Conservation (phyloP, 257 asterid genomes). For the Fraxinus quadrangulata region DNA sequence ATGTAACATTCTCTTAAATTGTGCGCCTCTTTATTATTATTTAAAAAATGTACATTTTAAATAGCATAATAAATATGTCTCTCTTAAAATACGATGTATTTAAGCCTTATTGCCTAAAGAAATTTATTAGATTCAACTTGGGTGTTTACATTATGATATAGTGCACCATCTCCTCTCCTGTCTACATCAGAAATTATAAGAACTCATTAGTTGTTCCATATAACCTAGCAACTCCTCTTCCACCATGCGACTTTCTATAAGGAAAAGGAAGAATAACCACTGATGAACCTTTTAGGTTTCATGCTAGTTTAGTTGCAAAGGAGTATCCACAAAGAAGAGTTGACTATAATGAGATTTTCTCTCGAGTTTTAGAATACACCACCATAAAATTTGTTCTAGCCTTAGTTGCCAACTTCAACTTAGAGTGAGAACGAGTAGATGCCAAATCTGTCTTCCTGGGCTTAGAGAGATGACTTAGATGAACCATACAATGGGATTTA, state of each 20-base stretch:
- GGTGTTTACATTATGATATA: not conserved
- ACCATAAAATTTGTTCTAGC: not conserved
- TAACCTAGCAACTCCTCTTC: not conserved
- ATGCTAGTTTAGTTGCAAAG: not conserved
- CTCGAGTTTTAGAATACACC: not conserved
- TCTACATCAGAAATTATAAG: not conserved
- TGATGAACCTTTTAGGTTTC: not conserved
- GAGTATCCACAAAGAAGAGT: not conserved
- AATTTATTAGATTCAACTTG: not conserved
- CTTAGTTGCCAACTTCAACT: not conserved
- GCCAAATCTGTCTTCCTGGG: not conserved
- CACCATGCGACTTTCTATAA: not conserved
- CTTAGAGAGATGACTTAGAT: not conserved
- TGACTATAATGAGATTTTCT: not conserved
- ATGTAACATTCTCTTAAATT: not conserved
- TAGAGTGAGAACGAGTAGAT: not conserved
- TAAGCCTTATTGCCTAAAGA: not conserved
- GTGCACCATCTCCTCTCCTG: not conserved
- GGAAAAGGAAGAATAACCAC: not conserved
- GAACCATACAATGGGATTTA: not conserved
- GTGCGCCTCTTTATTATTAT: not conserved
- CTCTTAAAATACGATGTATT: not conserved
- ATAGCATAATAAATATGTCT: too few relatives aligned
- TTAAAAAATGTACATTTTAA: too few relatives aligned
- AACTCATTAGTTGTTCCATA: not conserved